Evolutionary conservation across 805 yeast genomes (phyloP), one percentile per base, ranked within the genome.

Genomic region (Lachancea sp.): DNA sequence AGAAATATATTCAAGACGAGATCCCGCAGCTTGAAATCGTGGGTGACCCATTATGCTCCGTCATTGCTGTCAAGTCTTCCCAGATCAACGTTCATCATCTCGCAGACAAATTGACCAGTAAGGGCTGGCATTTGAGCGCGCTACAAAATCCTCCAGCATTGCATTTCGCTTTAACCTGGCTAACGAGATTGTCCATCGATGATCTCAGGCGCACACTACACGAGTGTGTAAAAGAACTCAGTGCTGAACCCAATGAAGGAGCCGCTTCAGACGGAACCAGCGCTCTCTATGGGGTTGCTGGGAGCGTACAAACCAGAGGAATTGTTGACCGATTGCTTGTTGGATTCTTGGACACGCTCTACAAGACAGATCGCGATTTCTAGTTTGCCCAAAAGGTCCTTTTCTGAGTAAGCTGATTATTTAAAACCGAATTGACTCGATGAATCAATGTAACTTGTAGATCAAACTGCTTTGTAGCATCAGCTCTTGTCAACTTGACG

Each of bases 241-340:
- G 65, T 30, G 53, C 50, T 8, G 53, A 59, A 33, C 62, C 68
- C 3, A 45, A 53, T 10, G 46, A 46, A 46, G 49, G 54, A 37
- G 58, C 59, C 56, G 62, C 55, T 42, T 19, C 71, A 9, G 75
- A 78, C 17, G 87, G 85, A 47, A 87, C 96, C 1, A 93, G 95
- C 13, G 95, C 93, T 2, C 60, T 91, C 37, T 91, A 91, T 58
- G 99, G 99, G 53, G 95, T 91, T 38, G 98, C 98, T 2, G 97
- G 96, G 7, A 85, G 93, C 57, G 78, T 93, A 18, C 70, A 77
- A 46, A 88, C 96, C 0, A 75, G 81, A 0, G 93, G 95, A 2
- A 80, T 93, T 12, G 96, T 89, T 10, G 95, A 85, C 48, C 73
- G 75, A 45, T 65, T 91, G 10, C 84, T 91, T 34, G 83, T 76